Conservation (phyloP, 2,329 filamentous ascomycete species). For the Trichoderma lentiforme region DNA sequence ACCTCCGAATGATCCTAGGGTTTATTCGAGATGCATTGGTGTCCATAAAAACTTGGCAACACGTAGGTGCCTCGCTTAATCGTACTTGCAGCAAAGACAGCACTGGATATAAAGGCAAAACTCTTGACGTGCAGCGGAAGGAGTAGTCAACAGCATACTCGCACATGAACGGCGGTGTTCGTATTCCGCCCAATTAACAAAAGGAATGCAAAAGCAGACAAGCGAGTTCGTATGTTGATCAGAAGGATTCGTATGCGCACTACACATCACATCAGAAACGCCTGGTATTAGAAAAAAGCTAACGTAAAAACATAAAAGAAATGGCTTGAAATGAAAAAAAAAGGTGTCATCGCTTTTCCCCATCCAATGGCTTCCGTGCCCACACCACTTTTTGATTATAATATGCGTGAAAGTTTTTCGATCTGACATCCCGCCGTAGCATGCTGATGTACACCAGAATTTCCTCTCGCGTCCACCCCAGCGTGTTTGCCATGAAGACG, state of each 20-base stretch:
- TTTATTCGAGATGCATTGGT: neutral
- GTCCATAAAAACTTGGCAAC: neutral
- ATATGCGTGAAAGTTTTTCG: constrained; percentile 9
- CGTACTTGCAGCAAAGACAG: neutral
- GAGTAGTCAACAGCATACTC: neutral
- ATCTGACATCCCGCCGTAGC: constrained; percentile 12
- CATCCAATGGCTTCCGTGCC: constrained; percentile 13
- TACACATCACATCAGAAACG: neutral
- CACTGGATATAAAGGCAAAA: neutral
- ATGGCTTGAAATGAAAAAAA: neutral
- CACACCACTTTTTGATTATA: constrained; percentile 17
- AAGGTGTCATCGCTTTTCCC: neutral
- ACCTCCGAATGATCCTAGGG: neutral
- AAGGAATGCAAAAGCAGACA: neutral
- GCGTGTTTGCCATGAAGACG: constrained; percentile 16
- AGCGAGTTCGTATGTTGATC: neutral
- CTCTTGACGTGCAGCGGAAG: neutral
- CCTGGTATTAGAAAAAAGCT: neutral
- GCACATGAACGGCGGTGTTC: neutral
- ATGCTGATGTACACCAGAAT: constrained; percentile 15
- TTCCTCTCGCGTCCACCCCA: constrained; percentile 14
- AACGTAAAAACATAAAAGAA: neutral
- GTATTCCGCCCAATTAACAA: neutral
- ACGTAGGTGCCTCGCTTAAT: neutral
- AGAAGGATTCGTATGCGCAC: neutral